Base-by-base conservation (phyloP, 345 rosid genomes). In the Aurinia saxatilis region DNA sequence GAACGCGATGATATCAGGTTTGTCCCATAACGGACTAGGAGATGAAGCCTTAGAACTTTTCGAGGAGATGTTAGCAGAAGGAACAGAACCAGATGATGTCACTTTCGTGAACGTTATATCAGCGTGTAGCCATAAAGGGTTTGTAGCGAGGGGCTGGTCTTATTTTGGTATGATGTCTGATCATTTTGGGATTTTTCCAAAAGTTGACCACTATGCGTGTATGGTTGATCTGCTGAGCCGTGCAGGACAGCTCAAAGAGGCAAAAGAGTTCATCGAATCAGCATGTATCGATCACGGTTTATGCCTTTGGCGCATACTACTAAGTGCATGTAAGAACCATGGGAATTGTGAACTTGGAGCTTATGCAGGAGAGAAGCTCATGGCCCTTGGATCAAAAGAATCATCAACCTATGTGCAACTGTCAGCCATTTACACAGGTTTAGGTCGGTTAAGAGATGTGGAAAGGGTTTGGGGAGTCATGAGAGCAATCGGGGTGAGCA, bases 221-320 rank as follows among this genome's bases (percentile, higher is more conserved):
- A 83, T 88, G 87, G 89, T 91, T 10, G 93, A 85, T 75, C 67
- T 91, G 44, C 57, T 91, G 73, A 84, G 87, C 44, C 84, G 91
- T 50, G 90, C 91, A 58, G 96, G 88, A 50, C 78, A 71, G 61
- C 77, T 87, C 8, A 50, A 70, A 29, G 93, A 85, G 73, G 90
- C 89, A 12, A 82, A 72, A 68, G 85, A 78, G 59, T 82, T 85
- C 66, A 88, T 91, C 1, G 96, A 91, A 76, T 82, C 88, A 11
- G 75, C 80, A 36, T 51, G 56, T 16, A 59, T 80, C n/a, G 78
- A 87, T 42, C 95, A 84, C 58, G 83, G 86, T 15, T 50, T 82
- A 59, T 80, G 80, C 68, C 76, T 86, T 36, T 86, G 95, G 95
- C 64, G 84, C 25, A 82, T 84, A 68, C 63, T 84, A 21, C 68